Base-by-base conservation (phyloP, 2,329 filamentous ascomycete genomes). In the Fusarium sarcochroum region DNA sequence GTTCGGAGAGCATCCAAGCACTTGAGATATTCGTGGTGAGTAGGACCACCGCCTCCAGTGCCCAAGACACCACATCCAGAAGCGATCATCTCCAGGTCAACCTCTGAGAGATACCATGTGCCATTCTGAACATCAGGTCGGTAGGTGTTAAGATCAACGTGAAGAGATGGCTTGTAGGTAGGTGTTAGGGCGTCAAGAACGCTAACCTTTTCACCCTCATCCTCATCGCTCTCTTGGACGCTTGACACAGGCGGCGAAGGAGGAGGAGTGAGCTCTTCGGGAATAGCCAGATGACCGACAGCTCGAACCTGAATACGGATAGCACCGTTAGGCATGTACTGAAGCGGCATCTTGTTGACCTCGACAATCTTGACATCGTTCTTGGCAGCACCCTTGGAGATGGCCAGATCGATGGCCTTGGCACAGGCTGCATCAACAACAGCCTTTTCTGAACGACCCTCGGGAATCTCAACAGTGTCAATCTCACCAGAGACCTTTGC, bases 401-500 rank as follows among this genome's bases (percentile, higher is more conserved):
- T 66, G 6, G 77, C 77, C 15, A 71, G 46, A 17, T 75, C 71
- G 8, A 77, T 69, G 7, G 77, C 77, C 20, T 74, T 76, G 34
- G 80, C 72, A 20, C 80, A 77, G 1, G 81, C 82, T 6, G 78
- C 79, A 21, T 79, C 76, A 4, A 83, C 76, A 1, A 83, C 76
- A 0, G 74, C 73, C 54, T 80, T 76, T 30, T 80, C 76, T 5
- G 78, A 71, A 3, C 77, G 77, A 5, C 77, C 79, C 21, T 81
- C 79, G 17, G 82, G 69, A 11, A 84, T 81, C 62, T 85, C 80
- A n/a, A 87, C 83, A 2, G 83, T 76, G 56, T 89, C 86, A 3
- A 88, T 77, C 11, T 83, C 82, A 1, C 85, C 86, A 4, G 83
- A 82, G 1, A 87, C 83, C 53, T 85, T 85, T 4, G 85, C 85